Base-by-base conservation (phyloP, 2,329 filamentous ascomycete genomes). In the Diaporthe citri region DNA sequence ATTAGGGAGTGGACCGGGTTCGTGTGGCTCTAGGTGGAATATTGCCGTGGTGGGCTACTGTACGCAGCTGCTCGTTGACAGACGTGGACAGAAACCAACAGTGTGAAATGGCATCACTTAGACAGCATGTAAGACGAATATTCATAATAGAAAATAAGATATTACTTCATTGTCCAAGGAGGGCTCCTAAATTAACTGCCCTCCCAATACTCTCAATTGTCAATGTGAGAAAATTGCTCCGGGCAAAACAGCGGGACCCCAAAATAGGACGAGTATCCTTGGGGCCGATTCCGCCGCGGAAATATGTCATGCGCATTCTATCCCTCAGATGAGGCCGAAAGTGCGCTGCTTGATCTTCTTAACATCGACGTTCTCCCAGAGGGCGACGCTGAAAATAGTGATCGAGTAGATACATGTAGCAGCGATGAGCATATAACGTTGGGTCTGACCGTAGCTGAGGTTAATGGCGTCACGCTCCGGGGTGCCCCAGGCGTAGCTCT, bases 311-410 rank as follows among this genome's bases (percentile, higher is more conserved):
- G 59, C 2, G 15, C 7, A 20, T 22, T 31, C 12, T 2, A 5
- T 34, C 17, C 25, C 41, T 64, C 34, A 64, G 34, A 64, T 64
- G 17, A 64, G 41, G n/a, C 60, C 60, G 10, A 64, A 64, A 13
- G 60, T 64, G 41, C 60, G 60, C 41, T 64, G 60, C 60, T 64
- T 64, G 25, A 64, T 48, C 41, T 64, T 64, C 60, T 31, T 64
- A 25, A 64, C 60, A 34, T 64, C 60, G 6, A 64, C 60, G 10
- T 64, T 64, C 17, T 64, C 60, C 60, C 60, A 64, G 12, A 64
- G 60, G 34, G 60, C 60, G 2, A 64, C 60, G 25, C 60, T 64
- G 25, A 64, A 22, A 15, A 64, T 46, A 15, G 60, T 64, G 25
- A 64, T 25, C 10, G 60, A 64, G 60, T 64, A 64, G 28, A 64